Evolutionary conservation across 2,329 filamentous ascomycete species (phyloP).

Genomic region (Xylariomycetidae sp.): DNA sequence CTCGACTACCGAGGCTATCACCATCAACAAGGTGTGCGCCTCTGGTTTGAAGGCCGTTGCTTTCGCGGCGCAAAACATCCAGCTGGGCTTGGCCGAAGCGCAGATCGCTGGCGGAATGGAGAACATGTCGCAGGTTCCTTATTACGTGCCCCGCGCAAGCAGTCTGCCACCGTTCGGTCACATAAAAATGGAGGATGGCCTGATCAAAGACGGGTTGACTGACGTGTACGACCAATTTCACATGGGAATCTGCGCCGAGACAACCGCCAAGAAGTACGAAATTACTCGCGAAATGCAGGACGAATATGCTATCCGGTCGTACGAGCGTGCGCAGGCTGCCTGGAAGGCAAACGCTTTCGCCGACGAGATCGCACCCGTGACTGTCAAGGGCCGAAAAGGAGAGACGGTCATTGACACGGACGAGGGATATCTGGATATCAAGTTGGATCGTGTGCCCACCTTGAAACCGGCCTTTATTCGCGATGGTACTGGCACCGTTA

Average conservation of each 20-base stretch:
- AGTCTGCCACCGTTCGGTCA: slow-evolving; percentile 81
- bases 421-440: slow-evolving; percentile 83
- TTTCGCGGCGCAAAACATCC: slow-evolving; percentile 88
- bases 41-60: slow-evolving; percentile 90
- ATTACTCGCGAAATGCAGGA: slow-evolving; percentile 85
- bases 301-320: slow-evolving; percentile 81
- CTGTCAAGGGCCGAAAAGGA: slow-evolving; percentile 77
- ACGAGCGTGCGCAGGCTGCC: slow-evolving; percentile 81
- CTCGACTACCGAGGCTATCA: slow-evolving; percentile 76
- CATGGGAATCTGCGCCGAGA: slow-evolving; percentile 97
- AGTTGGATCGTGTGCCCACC: slow-evolving; percentile 76
- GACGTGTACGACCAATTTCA: slow-evolving; percentile 96
- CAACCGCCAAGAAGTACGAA: slow-evolving; percentile 79
- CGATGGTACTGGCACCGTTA: slow-evolving; percentile 83
- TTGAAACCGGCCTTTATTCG: slow-evolving; percentile 88
- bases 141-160: slow-evolving; percentile 80
- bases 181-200: slow-evolving; percentile 79
- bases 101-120: slow-evolving; percentile 96
- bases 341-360: slow-evolving; percentile 79
- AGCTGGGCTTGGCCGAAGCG: slow-evolving; percentile 81
- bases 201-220: slow-evolving; percentile 91
- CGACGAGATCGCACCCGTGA: slow-evolving; percentile 86
- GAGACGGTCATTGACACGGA: slow-evolving; percentile 74
- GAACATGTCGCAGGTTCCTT: slow-evolving; percentile 92
- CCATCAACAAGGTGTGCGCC: slow-evolving; percentile 97